These are phyloP conservation scores for Selaginella moellendorffii DNA, from an alignment of 75 land plant genomes.

Conservation along the genomic window DNA sequence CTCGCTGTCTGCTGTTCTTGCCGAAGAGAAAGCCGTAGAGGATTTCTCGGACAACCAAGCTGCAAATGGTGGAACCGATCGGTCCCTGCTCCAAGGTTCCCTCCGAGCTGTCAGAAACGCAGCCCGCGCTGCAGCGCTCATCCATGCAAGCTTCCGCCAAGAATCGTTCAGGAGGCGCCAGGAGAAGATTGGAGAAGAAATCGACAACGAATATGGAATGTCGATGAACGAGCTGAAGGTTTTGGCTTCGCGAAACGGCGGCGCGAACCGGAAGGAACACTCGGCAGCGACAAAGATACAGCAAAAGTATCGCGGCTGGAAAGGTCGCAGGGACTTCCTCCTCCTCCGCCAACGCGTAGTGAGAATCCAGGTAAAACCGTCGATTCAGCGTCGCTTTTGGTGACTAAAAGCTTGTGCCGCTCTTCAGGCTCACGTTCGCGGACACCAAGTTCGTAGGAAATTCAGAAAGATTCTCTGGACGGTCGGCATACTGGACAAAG, in stretches of 20 bases:
- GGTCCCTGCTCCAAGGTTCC: constrained; percentile 39
- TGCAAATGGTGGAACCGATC: constrained; percentile 17
- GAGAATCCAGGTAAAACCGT: constrained; percentile 56
- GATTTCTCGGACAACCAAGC: constrained; percentile 24
- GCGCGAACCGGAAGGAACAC: constrained; percentile 35
- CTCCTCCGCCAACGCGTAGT: constrained; percentile 55
- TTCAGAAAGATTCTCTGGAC: constrained; percentile 67
- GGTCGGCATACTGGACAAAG: constrained; percentile 80
- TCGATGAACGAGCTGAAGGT: constrained; percentile 38
- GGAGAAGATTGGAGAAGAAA: constrained; percentile 19
- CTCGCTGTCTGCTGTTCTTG: neutral
- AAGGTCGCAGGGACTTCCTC: constrained; percentile 61
- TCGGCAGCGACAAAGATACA: constrained; percentile 73
- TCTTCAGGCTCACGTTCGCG: constrained; percentile 71
- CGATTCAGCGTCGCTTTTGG: too few relatives aligned
- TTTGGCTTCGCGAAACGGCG: constrained; percentile 22
- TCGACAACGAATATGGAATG: constrained; percentile 40
- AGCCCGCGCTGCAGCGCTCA: constrained; percentile 75
- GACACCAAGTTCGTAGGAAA: constrained; percentile 74
- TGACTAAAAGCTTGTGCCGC: too few relatives aligned
- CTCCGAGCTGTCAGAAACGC: constrained; percentile 77
- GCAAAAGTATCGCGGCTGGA: constrained; percentile 79
- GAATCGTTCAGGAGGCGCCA: constrained; percentile 59
- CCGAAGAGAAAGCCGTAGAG: constrained; percentile 40
- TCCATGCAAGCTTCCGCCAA: constrained; percentile 55